A percentile compares a stretch with the other conserved stretches of the same genome.
These are phyloP conservation scores for Peronospora farinosa DNA, from an alignment of 352 stramenopile species.

Conservation along the genomic window DNA sequence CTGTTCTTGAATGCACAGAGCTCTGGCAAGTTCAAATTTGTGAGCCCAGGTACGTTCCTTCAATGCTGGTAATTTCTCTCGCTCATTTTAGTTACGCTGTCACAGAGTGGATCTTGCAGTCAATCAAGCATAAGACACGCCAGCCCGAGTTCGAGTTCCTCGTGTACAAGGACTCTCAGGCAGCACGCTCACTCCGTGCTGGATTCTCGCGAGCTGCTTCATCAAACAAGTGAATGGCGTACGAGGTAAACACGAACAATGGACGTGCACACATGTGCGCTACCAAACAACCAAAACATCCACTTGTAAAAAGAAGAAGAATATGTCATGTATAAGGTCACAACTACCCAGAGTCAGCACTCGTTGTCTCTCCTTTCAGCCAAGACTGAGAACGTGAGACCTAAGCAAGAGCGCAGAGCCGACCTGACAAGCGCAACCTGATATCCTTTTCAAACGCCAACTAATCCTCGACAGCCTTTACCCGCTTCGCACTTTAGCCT, in stretches of 20 bases:
- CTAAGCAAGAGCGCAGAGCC: conserved; percentile 8
- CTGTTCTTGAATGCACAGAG: conserved; percentile 23
- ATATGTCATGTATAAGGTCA: conserved; percentile 44
- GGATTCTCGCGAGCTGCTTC: conserved; percentile 16
- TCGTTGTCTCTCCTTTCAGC: conserved; percentile 33
- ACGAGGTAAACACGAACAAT: background rate
- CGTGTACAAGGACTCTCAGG: conserved; percentile 52
- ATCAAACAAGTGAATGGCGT: background rate
- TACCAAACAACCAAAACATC: conserved; percentile 19
- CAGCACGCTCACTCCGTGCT: conserved; percentile 13
- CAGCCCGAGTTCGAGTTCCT: conserved; percentile 63
- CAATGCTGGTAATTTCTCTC: background rate
- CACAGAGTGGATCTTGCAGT: conserved; percentile 80
- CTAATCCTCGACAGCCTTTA: conserved; percentile 25
- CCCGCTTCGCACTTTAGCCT: conserved; percentile 17
- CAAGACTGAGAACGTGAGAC: conserved; percentile 24
- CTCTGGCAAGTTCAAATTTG: conserved; percentile 54
- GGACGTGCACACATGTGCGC: background rate
- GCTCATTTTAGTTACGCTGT: background rate
- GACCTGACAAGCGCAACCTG: conserved; percentile 8
- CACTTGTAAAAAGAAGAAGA: conserved; percentile 28
- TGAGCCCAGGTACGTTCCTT: conserved; percentile 43
- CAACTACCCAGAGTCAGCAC: conserved; percentile 39
- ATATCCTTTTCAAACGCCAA: conserved; percentile 16
- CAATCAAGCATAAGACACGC: conserved; percentile 55